Base-by-base conservation (phyloP, 2,329 filamentous ascomycete genomes). In the Sarocladium oryzae region DNA sequence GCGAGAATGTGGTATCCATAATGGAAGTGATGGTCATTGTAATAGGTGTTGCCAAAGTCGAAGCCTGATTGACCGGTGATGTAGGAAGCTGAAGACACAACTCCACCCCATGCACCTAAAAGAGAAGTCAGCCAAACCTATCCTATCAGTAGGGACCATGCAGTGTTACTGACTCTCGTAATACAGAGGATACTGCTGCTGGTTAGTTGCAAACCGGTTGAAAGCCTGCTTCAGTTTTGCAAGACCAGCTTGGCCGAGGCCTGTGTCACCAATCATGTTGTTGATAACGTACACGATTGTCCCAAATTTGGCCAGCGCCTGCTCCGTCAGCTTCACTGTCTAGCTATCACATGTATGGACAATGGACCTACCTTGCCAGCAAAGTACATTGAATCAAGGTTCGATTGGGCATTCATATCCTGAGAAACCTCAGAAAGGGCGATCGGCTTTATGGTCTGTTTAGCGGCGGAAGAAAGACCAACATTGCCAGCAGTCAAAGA, bases 21-120 rank as follows among this genome's bases (percentile, higher is more conserved):
- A 61, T 88, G 85, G 59, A 86, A 86, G 62, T 86, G 82, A 57
- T 86, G 83, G 60, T 86, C 83, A 59, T 86, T 92, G 72, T 91
- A 92, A 63, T 82, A 87, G 1, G 85, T 88, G 66, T 96, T 96
- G 56, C 93, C 92, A 69, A 96, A 97, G 63, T 97, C 93, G 0
- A 76, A 77, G 2, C 84, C 82, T 4, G 79, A 66, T 56, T 95
- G 79, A 1, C 82, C 83, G 1, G 82, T 87, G 13, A 63, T 63
- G 63, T 91, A 95, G 3, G 83, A 81, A 8, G 85, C 87, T 6
- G 82, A 81, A 3, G 88, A 93, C 9, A 93, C 87, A 8, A 90
- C 70, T 1, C 90, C 90, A 53, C 87, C 87, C 89, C 90, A 95
- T 11, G 75, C 79, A 55, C 69, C 77, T 81, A 52, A 2, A 24